Evolutionary conservation across 108 stramenopile genomes (phyloP).

Genomic region (Cylindrotheca closterium): DNA sequence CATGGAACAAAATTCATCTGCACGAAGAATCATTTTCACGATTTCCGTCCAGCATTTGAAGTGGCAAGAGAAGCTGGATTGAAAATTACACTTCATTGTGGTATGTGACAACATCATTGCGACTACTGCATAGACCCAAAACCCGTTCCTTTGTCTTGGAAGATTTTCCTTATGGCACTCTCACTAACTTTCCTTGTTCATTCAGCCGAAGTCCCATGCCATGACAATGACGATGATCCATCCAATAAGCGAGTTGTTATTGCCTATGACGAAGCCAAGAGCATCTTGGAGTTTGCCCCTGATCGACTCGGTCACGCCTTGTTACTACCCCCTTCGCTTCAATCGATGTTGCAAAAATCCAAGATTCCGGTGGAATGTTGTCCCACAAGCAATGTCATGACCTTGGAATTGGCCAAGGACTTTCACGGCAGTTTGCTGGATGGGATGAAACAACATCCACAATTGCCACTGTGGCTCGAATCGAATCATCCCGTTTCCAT

Average conservation of each 20-base stretch:
- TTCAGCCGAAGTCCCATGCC: slow-evolving; percentile 44
- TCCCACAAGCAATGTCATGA: slow-evolving; percentile 81
- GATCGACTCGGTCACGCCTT: slow-evolving; percentile 76
- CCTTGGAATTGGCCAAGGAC: slow-evolving; percentile 54
- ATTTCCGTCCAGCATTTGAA: slow-evolving; percentile 53
- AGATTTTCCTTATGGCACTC: background rate
- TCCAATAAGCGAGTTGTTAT: background rate
- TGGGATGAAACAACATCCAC: slow-evolving; percentile 59
- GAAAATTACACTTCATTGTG: slow-evolving; percentile 74
- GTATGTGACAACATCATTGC: slow-evolving; percentile 8
- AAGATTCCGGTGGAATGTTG: slow-evolving; percentile 73
- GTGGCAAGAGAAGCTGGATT: slow-evolving; percentile 53
- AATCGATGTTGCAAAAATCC: slow-evolving; percentile 17
- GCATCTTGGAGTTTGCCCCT: slow-evolving; percentile 57
- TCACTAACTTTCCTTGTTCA: background rate
- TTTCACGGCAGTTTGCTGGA: slow-evolving; percentile 47
- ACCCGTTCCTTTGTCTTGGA: too few relatives aligned
- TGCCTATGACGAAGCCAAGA: slow-evolving; percentile 24
- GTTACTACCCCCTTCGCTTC: slow-evolving; percentile 35
- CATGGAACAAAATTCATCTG: background rate
- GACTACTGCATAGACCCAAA: background rate
- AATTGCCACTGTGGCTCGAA: slow-evolving; percentile 42
- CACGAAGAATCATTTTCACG: slow-evolving; percentile 6
- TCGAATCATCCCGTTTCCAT: slow-evolving; percentile 49
- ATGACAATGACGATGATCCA: slow-evolving; percentile 12